Evolutionary conservation across 306 rosid species (phyloP).

Genomic region (Fagus sylvatica): DNA sequence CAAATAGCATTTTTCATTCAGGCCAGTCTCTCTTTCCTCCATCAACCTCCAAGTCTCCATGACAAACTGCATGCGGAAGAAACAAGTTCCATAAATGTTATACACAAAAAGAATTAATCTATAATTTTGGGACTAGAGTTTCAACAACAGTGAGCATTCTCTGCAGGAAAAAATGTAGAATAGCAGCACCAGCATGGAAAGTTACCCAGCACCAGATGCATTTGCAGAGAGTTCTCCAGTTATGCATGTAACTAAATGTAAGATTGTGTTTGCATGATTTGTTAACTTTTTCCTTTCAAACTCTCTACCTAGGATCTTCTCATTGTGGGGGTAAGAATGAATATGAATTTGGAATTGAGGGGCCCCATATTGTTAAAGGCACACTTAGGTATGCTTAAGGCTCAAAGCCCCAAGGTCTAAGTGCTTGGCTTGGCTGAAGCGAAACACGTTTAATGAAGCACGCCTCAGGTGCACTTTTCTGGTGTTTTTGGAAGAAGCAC

Average conservation of each 20-base stretch:
- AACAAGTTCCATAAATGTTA: conserved; percentile 16
- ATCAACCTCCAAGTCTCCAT: conserved; percentile 80
- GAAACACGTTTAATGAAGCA: too few species aligned
- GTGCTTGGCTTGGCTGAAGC: too few species aligned
- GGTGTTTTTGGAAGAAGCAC: too few species aligned
- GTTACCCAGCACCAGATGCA: neutral
- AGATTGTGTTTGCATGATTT: neutral
- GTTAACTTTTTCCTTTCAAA: neutral
- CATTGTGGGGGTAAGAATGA: neutral
- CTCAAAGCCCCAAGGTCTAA: too few species aligned
- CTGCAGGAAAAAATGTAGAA: conserved; percentile 3
- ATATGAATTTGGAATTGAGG: neutral
- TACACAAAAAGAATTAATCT: conserved; percentile 7
- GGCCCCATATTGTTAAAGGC: too few species aligned
- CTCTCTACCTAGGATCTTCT: neutral
- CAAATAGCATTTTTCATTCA: conserved; percentile 46
- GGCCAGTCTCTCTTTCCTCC: conserved; percentile 54
- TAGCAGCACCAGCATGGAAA: neutral
- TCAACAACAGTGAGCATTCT: conserved; percentile 13
- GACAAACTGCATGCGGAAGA: conserved; percentile 58
- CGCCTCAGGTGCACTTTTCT: too few species aligned
- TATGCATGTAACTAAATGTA: neutral
- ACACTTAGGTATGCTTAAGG: too few species aligned
- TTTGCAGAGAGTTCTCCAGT: neutral
- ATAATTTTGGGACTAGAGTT: conserved; percentile 7